phyloP scores from a whole-genome alignment of 2,329 filamentous ascomycete genomes.

The Alternaria dauci region DNA sequence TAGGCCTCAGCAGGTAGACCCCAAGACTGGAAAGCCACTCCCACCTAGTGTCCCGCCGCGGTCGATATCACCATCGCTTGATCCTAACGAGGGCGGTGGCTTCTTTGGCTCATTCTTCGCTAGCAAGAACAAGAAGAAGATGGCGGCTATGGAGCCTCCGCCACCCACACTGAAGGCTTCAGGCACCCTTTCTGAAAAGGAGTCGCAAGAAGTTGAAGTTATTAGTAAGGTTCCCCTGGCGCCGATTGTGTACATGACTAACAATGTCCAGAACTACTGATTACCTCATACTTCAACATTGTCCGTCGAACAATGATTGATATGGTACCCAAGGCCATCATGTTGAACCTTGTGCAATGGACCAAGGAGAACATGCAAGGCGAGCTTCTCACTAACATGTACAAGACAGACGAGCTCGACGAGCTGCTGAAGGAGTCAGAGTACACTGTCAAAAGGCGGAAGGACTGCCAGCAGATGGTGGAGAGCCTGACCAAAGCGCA shows the following conservation, averaged over 20 bases:
- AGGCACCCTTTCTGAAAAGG: conserved; percentile 90
- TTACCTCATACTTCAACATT: conserved; percentile 97
- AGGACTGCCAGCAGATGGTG: conserved; percentile 99
- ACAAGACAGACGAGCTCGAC: conserved; percentile 87
- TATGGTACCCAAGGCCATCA: conserved; percentile 99
- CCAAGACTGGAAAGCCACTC: conserved; percentile 96
- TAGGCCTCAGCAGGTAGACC: conserved; percentile 94
- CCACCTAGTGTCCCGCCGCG: conserved; percentile 72
- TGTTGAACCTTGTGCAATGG: conserved; percentile 94
- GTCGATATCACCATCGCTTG: conserved; percentile 77
- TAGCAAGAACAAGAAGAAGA: conserved; percentile 99
- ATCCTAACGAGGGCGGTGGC: conserved; percentile 68
- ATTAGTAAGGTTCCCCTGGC: conserved; percentile 74
- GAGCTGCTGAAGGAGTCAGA: conserved; percentile 97
- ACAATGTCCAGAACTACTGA: conserved; percentile 76
- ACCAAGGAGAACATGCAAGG: conserved; percentile 99
- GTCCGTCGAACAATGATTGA: conserved; percentile 98
- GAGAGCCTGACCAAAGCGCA: conserved; percentile 88
- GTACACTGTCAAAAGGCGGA: conserved; percentile 91
- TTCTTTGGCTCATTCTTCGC: conserved; percentile 99
- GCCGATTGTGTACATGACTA: conserved; percentile 19
- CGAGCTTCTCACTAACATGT: conserved; percentile 97
- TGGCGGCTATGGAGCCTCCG: conserved; percentile 98
- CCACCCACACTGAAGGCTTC: conserved; percentile 93
- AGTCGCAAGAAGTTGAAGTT: conserved; percentile 95